phyloP scores from a whole-genome alignment of 2,329 filamentous ascomycete species.

The Magnaporthiopsis incrustans region DNA sequence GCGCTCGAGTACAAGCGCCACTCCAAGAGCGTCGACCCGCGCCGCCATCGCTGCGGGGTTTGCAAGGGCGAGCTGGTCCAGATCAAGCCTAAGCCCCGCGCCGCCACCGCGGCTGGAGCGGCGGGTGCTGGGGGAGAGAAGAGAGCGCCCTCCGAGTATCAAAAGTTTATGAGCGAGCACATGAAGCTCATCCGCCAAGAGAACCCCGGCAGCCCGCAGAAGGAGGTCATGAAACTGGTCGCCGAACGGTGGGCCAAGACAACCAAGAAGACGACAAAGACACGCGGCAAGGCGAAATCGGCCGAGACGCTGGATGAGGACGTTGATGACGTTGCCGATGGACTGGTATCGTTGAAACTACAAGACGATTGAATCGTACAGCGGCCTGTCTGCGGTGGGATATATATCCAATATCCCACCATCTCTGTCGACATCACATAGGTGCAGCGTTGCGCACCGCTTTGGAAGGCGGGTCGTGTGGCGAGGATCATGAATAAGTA shows the following conservation, averaged over 20 bases:
- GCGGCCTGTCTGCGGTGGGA: neutral
- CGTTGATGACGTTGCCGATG: neutral
- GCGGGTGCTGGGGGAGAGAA: slow-evolving; percentile 13
- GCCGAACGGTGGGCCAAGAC: slow-evolving; percentile 53
- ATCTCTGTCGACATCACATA: neutral
- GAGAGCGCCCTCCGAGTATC: slow-evolving; percentile 31
- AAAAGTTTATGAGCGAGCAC: slow-evolving; percentile 55
- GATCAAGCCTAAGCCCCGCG: slow-evolving; percentile 67
- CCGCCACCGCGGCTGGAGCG: slow-evolving; percentile 13
- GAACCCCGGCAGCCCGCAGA: slow-evolving; percentile 51
- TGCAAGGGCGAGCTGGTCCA: slow-evolving; percentile 68
- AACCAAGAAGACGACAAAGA: slow-evolving; percentile 19
- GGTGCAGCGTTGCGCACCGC: neutral
- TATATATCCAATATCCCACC: neutral
- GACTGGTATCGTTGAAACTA: neutral
- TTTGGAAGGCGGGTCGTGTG: neutral
- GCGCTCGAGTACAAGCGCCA: slow-evolving; percentile 71
- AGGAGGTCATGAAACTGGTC: slow-evolving; percentile 61
- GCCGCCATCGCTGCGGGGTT: slow-evolving; percentile 64
- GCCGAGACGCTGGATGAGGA: neutral
- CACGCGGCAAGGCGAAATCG: neutral
- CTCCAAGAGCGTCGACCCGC: slow-evolving; percentile 72
- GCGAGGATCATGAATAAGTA: neutral
- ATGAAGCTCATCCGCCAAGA: slow-evolving; percentile 52
- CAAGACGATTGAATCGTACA: neutral